A percentile compares a stretch with the other conserved stretches of the same genome.
phyloP scores from a whole-genome alignment of 2,329 filamentous ascomycete genomes.

The Aspergillus sp. region DNA sequence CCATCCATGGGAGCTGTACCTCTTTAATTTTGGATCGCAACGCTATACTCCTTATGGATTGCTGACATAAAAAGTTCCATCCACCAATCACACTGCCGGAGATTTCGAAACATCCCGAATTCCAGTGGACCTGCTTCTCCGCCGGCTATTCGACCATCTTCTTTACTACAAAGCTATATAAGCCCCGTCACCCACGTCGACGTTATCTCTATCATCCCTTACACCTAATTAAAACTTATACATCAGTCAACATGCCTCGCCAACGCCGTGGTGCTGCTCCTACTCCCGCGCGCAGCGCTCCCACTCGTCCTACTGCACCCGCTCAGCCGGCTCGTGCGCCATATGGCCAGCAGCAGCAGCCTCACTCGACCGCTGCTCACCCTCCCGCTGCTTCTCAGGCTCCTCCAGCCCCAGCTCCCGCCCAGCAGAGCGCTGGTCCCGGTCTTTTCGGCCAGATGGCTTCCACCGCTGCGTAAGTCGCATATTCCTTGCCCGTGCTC shows the following conservation, averaged over 20 bases:
- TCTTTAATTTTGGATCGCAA: not conserved
- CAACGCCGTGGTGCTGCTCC: slow-evolving; percentile 65
- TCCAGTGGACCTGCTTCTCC: slow-evolving; percentile 12
- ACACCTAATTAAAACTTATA: slow-evolving; percentile 26
- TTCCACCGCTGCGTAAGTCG: slow-evolving; percentile 88
- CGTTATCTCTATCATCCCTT: slow-evolving; percentile 18
- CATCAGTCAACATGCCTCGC: slow-evolving; percentile 66
- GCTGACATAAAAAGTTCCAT: slow-evolving; percentile 9
- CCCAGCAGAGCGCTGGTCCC: slow-evolving; percentile 62
- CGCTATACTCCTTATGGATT: not conserved
- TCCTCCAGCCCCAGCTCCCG: slow-evolving; percentile 36
- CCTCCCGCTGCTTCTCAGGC: slow-evolving; percentile 50
- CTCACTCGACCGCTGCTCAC: slow-evolving; percentile 65
- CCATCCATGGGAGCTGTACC: not conserved
- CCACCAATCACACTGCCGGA: slow-evolving; percentile 21
- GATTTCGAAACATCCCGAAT: slow-evolving; percentile 20
- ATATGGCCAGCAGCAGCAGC: slow-evolving; percentile 60
- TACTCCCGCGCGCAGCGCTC: slow-evolving; percentile 56
- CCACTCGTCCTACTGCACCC: slow-evolving; percentile 65
- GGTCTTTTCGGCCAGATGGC: slow-evolving; percentile 97
- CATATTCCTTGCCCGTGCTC: slow-evolving; percentile 1
- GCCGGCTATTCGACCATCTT: slow-evolving; percentile 24
- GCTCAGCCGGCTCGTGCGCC: slow-evolving; percentile 55
- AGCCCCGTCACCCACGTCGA: slow-evolving; percentile 8
- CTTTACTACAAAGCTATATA: slow-evolving; percentile 18